Base-by-base conservation (phyloP, 176 grass and related monocot genomes). In the Zea luxurians region DNA sequence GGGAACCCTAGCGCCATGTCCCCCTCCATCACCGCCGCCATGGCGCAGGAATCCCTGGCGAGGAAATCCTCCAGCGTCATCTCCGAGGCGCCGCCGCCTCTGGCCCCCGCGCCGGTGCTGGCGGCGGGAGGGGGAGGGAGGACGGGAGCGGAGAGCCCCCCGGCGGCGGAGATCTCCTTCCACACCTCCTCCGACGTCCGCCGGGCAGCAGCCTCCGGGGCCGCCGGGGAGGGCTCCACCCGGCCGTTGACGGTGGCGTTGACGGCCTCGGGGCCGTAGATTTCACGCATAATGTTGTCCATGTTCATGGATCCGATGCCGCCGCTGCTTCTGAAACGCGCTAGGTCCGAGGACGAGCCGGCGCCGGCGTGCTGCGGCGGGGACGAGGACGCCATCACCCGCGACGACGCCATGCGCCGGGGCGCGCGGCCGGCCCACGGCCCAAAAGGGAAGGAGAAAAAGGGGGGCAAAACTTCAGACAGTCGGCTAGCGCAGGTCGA, bases 41-140 rank as follows among this genome's bases (percentile, higher is more conserved):
- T 85, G 83, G 81, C 71, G 49, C 75, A 85, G 15, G 88, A 82
- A 13, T 89, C 90, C 86, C 90, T 89, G 8, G 92, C 88, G 37
- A 99, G 90, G 79, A 95, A 99, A 45, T 99, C 96, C 85, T 99
- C 96, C 75, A 99, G 88, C 49, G 96, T 99, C 78, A 99, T 95
- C 76, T 86, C 83, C 42, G 87, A n/a, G 13, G 57, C 76, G 47
- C 62, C 75, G 48, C 61, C 71, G 5, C 4, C 79, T 3, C 66
- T 66, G 7, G 60, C 49, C 6, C 73, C 71, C 1, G 27, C 5
- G 75, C 13, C 75, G 44, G 40, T 6, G 45, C 70, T 59, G 47
- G 13, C 67, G 27, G 38, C 69, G 61, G 76, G 48, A 16, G 66
- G 52, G 38, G 38, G 38, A 40, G 38, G 27, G 2, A 42, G 71